Percentiles rank a stretch among this genome's conserved stretches.
phyloP scores from a whole-genome alignment of 2,329 filamentous ascomycete species.

The Fusarium coicis region DNA sequence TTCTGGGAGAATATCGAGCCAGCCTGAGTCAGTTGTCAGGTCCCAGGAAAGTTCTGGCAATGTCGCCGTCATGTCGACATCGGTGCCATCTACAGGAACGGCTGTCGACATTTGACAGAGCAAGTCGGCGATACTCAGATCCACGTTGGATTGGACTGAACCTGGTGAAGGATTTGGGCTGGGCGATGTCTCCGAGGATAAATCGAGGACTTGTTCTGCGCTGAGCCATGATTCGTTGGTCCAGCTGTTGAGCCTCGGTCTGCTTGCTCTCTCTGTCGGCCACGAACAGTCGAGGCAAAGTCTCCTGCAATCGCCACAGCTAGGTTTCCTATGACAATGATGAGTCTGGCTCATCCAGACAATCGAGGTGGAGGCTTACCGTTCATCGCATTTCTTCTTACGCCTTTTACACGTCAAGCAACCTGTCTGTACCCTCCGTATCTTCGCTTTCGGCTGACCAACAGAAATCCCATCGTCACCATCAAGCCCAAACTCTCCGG shows the following conservation, averaged over 20 bases:
- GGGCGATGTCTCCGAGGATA: not conserved
- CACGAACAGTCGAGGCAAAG: not conserved
- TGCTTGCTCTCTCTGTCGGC: not conserved
- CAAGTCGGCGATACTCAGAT: not conserved
- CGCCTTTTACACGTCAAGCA: constrained; percentile 9
- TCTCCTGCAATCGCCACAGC: constrained; percentile 1
- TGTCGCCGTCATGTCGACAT: not conserved
- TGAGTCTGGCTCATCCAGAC: not conserved
- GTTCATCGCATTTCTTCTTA: constrained; percentile 10
- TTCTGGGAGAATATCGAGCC: not conserved
- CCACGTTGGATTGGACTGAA: not conserved
- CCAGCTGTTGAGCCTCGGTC: not conserved
- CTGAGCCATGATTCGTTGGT: constrained; percentile 1
- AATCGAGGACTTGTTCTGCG: not conserved
- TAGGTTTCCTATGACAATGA: not conserved
- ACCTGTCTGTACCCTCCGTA: not conserved
- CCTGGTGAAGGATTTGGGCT: not conserved
- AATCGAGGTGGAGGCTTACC: not conserved
- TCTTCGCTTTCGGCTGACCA: not conserved
- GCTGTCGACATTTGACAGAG: constrained; percentile 3
- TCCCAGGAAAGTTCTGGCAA: not conserved
- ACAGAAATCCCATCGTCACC: not conserved
- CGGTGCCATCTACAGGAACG: not conserved
- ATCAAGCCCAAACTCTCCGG: not conserved
- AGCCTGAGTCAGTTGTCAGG: not conserved